These are phyloP conservation scores for Gliomastix tumulicola DNA, from an alignment of 2,329 filamentous ascomycete genomes.

Conservation along the genomic window DNA sequence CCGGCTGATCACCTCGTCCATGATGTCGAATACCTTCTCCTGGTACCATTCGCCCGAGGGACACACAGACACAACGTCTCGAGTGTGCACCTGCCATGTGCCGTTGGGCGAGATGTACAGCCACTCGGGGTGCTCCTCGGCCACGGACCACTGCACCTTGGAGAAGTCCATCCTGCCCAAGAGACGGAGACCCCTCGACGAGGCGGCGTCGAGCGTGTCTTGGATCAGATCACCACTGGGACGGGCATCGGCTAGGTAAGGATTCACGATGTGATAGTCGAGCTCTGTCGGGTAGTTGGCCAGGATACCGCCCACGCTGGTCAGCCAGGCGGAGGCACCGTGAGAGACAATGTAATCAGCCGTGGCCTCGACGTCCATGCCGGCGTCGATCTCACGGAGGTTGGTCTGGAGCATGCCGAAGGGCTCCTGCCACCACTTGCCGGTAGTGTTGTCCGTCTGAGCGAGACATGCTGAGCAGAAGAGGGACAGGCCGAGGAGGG, in stretches of 20 bases:
- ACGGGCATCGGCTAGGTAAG: conserved; percentile 2
- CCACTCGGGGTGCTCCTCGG: conserved; percentile 9
- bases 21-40: conserved; percentile 8
- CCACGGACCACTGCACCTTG: conserved; percentile 6
- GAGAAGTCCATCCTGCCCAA: conserved; percentile 10
- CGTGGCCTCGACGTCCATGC: conserved; percentile 7
- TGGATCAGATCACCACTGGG: conserved; percentile 8
- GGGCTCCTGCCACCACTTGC: conserved; percentile 7
- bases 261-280: conserved; percentile 7
- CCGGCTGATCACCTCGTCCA: conserved; percentile 8
- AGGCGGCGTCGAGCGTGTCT: conserved; percentile 7
- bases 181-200: conserved; percentile 4
- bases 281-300: conserved; percentile 8
- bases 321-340: conserved; percentile 7
- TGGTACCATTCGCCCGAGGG: conserved; percentile 9
- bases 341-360: conserved; percentile 6
- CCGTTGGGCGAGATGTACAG: conserved; percentile 7
- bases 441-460: neutral
- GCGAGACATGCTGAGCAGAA: too few species aligned
- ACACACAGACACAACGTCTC: conserved; percentile 8
- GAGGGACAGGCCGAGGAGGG: too few species aligned
- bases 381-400: conserved; percentile 8
- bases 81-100: conserved; percentile 8
- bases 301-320: conserved; percentile 8
- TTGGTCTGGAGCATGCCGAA: conserved; percentile 11